Evolutionary conservation across 495 filamentous ascomycete species (phyloP), one percentile per base, ranked within the genome.

Genomic region (Penicillium nucicola): DNA sequence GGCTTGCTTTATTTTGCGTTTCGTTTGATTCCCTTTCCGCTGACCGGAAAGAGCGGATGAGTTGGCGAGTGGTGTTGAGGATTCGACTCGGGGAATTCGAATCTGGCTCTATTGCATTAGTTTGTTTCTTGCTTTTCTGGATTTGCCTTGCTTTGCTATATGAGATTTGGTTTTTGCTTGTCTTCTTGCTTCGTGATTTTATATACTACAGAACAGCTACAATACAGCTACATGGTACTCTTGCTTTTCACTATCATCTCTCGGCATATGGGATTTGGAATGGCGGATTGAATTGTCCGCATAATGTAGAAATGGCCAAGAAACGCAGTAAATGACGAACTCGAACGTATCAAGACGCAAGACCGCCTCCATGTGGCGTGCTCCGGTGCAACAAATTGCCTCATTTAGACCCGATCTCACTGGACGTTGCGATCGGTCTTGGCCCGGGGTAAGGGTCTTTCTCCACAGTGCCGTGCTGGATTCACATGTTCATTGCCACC

Each of bases 391-490:
- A 23, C 4, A 5, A 19, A 41, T 48, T 41, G 5, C 17, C 36
- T 48, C 46, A 48, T 19, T 12, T 18, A 11, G n/a, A 17, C 32
- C 13, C 1, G 40, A 2, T 20, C 18, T 19, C 35, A 48, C 40
- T 48, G 46, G 46, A n/a, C 28, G 15, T 13, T 22, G 4, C 36
- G 32, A 20, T 5, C 8, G 4, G 11, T 18, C 35, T 38, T 28
- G 34, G 35, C 14, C 46, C 15, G 46, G 46, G 46, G 46, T 48
- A 48, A 47, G 23, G 34, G 34, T 47, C 34, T 20, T 15, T 23
- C 42, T 10, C 30, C 18, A 43, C 41, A 43, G 23, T 42, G 39
- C 39, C 9, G 22, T 31, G 25, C 18, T 19, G 14, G 31, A 20
- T 14, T 42, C 25, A n/a, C 20, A 42, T 11, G 40, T 11, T 30